Conservation (phyloP, 2,329 filamentous ascomycete species). For the Trichophyton rubrum region DNA sequence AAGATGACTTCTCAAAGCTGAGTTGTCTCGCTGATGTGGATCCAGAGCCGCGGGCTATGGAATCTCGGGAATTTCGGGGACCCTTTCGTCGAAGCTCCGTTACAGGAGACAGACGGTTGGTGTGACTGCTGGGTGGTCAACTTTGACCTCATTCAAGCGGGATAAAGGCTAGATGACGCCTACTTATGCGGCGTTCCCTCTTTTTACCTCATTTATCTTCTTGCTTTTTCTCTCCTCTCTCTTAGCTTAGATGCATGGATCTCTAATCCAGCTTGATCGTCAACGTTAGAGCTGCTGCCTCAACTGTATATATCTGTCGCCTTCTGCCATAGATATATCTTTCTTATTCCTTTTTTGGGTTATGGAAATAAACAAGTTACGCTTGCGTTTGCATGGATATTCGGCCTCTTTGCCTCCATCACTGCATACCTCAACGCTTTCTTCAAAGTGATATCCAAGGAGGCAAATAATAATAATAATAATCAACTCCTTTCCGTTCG, state of each 20-base stretch:
- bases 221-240: neutral
- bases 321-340: constrained; percentile 1
- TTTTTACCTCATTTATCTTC: neutral
- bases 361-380: neutral
- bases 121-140: neutral
- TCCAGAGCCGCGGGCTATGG: neutral
- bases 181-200: neutral
- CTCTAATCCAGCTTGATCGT: neutral
- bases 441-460: neutral
- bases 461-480: constrained; percentile 1
- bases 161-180: neutral
- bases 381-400: neutral
- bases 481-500: neutral
- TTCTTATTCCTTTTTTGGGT: neutral
- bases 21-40: neutral
- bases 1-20: neutral
- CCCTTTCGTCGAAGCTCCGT: neutral
- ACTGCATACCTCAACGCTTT: neutral
- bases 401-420: neutral
- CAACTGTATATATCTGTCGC: constrained; percentile 2
- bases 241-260: neutral
- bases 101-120: neutral
- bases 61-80: neutral
- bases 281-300: neutral
- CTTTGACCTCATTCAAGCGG: neutral